phyloP scores from a whole-genome alignment of 176 grass and related monocot genomes.

The Musa schizocarpa region DNA sequence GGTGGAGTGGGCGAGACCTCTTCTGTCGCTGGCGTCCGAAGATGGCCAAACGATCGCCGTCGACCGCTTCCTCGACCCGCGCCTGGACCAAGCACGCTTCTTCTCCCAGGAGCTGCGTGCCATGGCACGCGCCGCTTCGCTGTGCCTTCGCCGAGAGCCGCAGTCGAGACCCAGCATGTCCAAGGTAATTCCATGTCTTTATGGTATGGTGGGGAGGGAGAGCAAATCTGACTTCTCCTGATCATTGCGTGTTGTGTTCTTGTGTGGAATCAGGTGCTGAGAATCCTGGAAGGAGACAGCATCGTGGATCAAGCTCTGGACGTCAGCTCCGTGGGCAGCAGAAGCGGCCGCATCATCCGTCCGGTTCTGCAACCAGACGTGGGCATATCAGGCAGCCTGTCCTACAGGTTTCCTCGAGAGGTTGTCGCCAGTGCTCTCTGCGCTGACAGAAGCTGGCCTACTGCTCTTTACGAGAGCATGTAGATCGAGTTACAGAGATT shows the following conservation, averaged over 20 bases:
- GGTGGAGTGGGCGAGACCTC: slow-evolving; percentile 24
- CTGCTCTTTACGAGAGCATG: background rate
- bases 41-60: slow-evolving; percentile 11
- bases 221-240: background rate
- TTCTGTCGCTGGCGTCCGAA: slow-evolving; percentile 3
- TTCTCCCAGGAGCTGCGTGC: slow-evolving; percentile 13
- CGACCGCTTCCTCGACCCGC: slow-evolving; percentile 21
- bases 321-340: slow-evolving; percentile 7
- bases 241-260: background rate
- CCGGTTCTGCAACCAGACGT: background rate
- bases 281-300: slow-evolving; percentile 21
- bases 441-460: slow-evolving; percentile 10
- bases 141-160: slow-evolving; percentile 24
- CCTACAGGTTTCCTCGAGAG: slow-evolving; percentile 14
- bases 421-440: slow-evolving; percentile 1
- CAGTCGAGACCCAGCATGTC: slow-evolving; percentile 18
- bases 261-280: slow-evolving; percentile 11
- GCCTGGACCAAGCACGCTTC: slow-evolving; percentile 8
- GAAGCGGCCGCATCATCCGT: slow-evolving; percentile 19
- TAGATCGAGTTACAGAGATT: background rate
- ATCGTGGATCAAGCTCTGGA: slow-evolving; percentile 3
- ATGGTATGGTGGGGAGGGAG: background rate
- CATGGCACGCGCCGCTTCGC: slow-evolving; percentile 17
- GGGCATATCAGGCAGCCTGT: slow-evolving; percentile 4
- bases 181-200: background rate